Evolutionary conservation across 225 moss, liverwort and hornwort species (phyloP), one percentile per base, ranked within the genome.

Genomic region (Rhytidiadelphus loreus): DNA sequence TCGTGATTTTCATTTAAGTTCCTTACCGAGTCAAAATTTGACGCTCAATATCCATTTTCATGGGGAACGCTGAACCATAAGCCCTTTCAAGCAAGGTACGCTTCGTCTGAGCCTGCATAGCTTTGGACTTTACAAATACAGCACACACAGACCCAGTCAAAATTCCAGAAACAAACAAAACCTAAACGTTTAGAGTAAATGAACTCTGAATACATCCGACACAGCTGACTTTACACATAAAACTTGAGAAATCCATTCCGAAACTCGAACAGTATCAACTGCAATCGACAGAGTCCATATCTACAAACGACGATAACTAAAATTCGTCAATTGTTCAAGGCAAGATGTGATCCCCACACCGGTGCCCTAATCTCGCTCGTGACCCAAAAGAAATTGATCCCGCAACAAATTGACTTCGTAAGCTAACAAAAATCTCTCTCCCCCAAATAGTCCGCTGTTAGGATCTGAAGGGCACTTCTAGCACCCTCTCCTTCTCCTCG

Each of bases 21-120:
- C 60, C 95, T 69, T 92, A 97, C 98, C 95, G 95, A 12, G 97
- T 93, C 88, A 96, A 88, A 82, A 99, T 99, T 88, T 99, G 96
- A 64, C 93, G 93, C 88, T 99, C 98, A 63, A 99, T 96, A 75
- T 96, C 93, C 95, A 95, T 93, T 92, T 96, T 95, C 92, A 96
- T 92, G 37, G 97, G 96, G 76, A 97, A 88, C 56, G 96, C 96
- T 87, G 96, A 95, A 64, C 97, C 96, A 77, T 96, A 96, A 48
- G 93, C 96, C 80, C 92, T 93, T 85, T 95, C 95, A 89, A 99
- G 86, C 87, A 97, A 89, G 32, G 88, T 86, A 56, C 93, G 92
- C 91, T 96, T 96, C 29, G 98, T 97, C 73, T 95, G 92, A 53
- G 85, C 90, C 73, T 93, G 93, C 89, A 95, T 91, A 23, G 92